Percentiles rank a stretch among this genome's conserved stretches.
Conservation (phyloP, 208 protist genomes). For the Angomonas deanei region DNA sequence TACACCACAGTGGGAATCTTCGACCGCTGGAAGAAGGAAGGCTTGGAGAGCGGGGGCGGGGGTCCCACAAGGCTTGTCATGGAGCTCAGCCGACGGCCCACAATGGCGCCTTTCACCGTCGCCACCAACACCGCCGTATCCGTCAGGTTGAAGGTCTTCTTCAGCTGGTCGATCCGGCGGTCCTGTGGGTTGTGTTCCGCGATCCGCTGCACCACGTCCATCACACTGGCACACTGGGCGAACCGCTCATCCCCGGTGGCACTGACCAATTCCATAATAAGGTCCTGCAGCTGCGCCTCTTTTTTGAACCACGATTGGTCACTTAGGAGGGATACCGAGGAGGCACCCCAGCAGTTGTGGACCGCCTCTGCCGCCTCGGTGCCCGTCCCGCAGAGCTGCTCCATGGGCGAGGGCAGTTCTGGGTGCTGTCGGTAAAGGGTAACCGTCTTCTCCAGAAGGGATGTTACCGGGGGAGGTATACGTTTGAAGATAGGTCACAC, state of each 20-base stretch:
- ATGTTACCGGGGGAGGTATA: not conserved
- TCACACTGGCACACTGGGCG: slow-evolving; percentile 13
- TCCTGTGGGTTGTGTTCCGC: slow-evolving; percentile 11
- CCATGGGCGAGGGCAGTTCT: not conserved
- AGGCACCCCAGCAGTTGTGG: not conserved
- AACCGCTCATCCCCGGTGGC: slow-evolving; percentile 21
- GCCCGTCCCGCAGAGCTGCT: not conserved
- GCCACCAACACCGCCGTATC: slow-evolving; percentile 26
- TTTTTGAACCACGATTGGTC: slow-evolving; percentile 7
- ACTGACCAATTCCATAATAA: no score
- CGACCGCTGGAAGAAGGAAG: slow-evolving; percentile 17
- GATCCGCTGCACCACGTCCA: slow-evolving; percentile 17
- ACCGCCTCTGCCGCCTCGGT: not conserved
- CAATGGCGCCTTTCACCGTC: slow-evolving; percentile 30
- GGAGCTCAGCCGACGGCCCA: slow-evolving; percentile 17
- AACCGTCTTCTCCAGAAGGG: no score
- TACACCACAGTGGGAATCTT: slow-evolving; percentile 20
- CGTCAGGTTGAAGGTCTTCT: slow-evolving; percentile 16
- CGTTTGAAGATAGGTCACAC: not conserved
- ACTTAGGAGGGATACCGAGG: not conserved
- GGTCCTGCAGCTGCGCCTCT: slow-evolving; percentile 12
- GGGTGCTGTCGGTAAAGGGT: no score
- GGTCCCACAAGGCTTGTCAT: slow-evolving; percentile 25
- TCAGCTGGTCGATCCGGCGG: slow-evolving; percentile 5
- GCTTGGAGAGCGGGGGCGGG: slow-evolving; percentile 16